Conservation (phyloP, 192 early-diverging fungal species). For the Powellomyces hirtus region DNA sequence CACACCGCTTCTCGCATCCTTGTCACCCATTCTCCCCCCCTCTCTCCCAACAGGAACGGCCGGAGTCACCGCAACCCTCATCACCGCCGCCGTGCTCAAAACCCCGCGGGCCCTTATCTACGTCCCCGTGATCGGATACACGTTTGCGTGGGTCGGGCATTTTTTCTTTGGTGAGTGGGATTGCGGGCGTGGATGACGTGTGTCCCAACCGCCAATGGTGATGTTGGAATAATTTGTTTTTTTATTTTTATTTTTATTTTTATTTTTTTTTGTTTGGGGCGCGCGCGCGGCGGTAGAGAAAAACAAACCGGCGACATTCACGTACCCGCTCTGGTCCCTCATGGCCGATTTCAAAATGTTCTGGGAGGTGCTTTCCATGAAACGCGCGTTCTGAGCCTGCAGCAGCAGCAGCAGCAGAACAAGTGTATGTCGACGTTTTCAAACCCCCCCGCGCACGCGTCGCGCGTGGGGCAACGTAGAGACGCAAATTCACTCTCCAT, state of each 20-base stretch:
- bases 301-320: conserved; percentile 72
- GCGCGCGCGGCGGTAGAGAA: too few species aligned
- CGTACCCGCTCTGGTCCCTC: conserved; percentile 56
- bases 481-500: too few species aligned
- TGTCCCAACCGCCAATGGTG: too few species aligned
- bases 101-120: conserved; percentile 1
- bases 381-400: conserved; percentile 1
- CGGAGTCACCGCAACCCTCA: conserved; percentile 8
- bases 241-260: too few species aligned
- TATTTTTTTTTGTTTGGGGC: too few species aligned
- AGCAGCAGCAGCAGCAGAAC: too few species aligned
- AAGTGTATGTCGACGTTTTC: too few species aligned
- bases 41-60: conserved; percentile 56
- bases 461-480: too few species aligned
- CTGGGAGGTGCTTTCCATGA: neutral
- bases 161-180: conserved; percentile 63
- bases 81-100: conserved; percentile 1
- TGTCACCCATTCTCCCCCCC: conserved; percentile 41
- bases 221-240: too few species aligned
- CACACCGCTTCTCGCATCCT: too few species aligned
- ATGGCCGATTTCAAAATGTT: neutral
- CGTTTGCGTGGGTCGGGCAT: conserved; percentile 67
- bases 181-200: neutral
- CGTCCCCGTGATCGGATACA: conserved; percentile 45
- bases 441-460: too few species aligned